These are phyloP conservation scores for Suillus luteus DNA, from an alignment of 768 basidiomycete species.

Conservation along the genomic window DNA sequence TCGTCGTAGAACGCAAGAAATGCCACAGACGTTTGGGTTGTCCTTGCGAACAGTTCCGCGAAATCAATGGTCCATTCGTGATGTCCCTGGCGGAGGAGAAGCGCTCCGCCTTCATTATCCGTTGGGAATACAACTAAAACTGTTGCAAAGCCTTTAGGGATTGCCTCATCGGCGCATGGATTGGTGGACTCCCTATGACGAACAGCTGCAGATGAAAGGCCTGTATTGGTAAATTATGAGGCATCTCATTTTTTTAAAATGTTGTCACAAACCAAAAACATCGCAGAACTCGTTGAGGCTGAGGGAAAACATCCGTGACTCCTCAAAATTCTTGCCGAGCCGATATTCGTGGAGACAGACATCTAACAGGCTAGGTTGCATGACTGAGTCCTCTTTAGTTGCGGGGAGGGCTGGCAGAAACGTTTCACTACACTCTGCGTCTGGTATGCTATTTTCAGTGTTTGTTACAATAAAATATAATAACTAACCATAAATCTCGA, in stretches of 20 bases:
- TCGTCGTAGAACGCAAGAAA: constrained; percentile 48
- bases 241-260: neutral
- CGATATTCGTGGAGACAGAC: neutral
- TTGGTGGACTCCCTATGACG: neutral
- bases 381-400: neutral
- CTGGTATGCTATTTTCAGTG: neutral
- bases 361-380: neutral
- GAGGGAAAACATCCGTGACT: neutral
- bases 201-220: neutral
- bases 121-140: constrained; percentile 54
- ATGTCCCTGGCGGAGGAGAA: constrained; percentile 38
- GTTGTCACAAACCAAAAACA: neutral
- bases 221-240: neutral
- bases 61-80: constrained; percentile 44
- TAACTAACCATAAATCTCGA: constrained; percentile 46
- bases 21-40: constrained; percentile 23
- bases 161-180: constrained; percentile 38
- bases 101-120: constrained; percentile 44
- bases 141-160: constrained; percentile 49
- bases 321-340: neutral
- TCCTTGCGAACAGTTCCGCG: constrained; percentile 20
- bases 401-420: neutral
- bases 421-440: neutral
- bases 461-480: neutral
- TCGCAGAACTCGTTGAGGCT: constrained; percentile 1